Percentiles rank a stretch among this genome's conserved stretches.
phyloP scores from a whole-genome alignment of 257 asterid genomes.

The Solanum pinnatisectum region DNA sequence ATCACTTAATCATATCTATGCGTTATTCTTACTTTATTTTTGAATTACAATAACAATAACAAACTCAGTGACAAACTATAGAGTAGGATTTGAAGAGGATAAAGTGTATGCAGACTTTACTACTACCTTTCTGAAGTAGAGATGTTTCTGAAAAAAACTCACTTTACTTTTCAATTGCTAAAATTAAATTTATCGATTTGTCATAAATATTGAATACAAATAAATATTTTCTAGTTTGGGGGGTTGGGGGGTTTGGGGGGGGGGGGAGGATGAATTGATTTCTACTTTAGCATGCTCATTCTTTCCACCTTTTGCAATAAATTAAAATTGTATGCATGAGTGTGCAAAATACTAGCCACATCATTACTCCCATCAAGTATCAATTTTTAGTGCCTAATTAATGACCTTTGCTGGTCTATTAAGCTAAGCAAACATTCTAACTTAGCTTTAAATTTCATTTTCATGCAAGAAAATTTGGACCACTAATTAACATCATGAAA shows the following conservation, averaged over 20 bases:
- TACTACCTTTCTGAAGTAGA: too few relatives aligned
- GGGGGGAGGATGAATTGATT: not conserved
- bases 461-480: not conserved
- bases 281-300: slow-evolving; percentile 15
- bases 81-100: too few relatives aligned
- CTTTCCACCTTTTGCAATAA: not conserved
- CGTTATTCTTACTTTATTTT: not conserved
- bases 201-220: not conserved
- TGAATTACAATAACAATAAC: too few relatives aligned
- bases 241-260: not conserved
- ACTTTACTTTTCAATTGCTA: not conserved
- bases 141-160: not conserved
- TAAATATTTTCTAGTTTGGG: not conserved
- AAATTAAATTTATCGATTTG: not conserved
- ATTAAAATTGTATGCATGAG: not conserved
- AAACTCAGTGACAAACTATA: too few relatives aligned
- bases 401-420: slow-evolving; percentile 25
- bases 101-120: too few relatives aligned
- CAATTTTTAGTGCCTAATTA: not conserved
- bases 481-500: not conserved
- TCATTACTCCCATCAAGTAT: not conserved
- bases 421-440: slow-evolving; percentile 25
- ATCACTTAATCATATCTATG: not conserved
- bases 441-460: not conserved
- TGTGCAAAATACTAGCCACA: not conserved